Evolutionary conservation across 257 asterid genomes (phyloP), one percentile per base, ranked within the genome.

Genomic region (Fraxinus anomala): DNA sequence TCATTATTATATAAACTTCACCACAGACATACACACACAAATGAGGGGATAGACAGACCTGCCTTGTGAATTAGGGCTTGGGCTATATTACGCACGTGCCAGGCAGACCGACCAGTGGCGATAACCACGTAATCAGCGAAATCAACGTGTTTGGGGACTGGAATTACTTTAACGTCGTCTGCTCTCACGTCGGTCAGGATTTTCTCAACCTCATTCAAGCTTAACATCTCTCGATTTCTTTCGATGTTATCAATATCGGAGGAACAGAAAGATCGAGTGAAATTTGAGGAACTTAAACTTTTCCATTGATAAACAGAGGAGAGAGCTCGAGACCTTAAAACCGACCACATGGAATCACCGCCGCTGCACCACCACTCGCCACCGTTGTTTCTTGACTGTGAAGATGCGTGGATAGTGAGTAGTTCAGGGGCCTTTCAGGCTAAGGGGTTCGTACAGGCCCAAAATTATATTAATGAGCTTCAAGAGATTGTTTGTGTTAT

Each of bases 1-100:
- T 42, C 3, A 47, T 6, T 39, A 9, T 39, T 39, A 39, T 39
- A 39, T 39, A 77, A 54, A 2, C 14, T 23, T 24, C 9, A 30
- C 11, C 17, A n/a, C 2, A 36, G 11, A 21, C 33, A 39, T 56
- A 23, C 30, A 68, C 3, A 70, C 9, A 19, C 17, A 30, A 42
- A 6, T 11, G 4, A 13, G 1, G 54, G 59, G 73, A 65, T 40
- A 72, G 73, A 63, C 51, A 42, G 74, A 86, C 94, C 80, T 86
- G 83, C 98, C 94, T 92, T 80, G 88, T 90, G 89, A 66, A 95
- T 69, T 73, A 93, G 92, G 73, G 99, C 98, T 85, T 93, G 99
- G 82, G 96, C 91, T 78, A 95, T 95, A 36, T 95, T 95, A 39
- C 44, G 44, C 44, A 39, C 44, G 44, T 39, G 44, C 44, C 44